Evolutionary conservation across 176 grass and related monocot species (phyloP), one percentile per base, ranked within the genome.

Genomic region (Puya raimondii): DNA sequence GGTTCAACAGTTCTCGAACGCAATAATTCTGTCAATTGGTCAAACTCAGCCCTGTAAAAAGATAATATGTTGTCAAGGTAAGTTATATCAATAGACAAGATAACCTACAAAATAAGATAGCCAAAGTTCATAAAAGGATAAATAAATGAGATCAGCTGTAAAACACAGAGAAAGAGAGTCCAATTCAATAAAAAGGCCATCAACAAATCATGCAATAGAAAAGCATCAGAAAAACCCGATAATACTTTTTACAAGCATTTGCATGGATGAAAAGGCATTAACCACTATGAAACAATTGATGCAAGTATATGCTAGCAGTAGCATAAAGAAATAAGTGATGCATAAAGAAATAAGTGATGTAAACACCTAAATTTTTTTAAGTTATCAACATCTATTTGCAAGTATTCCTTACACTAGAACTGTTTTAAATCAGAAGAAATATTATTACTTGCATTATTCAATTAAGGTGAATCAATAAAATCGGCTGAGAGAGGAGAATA

Each of bases 11-110:
- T 92, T 88, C 85, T 88, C 61, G 70, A 76, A 50, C 76, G 85
- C 76, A 92, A 61, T 51, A 92, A 61, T 64, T 85, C 76, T n/a
- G 82, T 88, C 63, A 92, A 75, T 68, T 69, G 80, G 47, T 88
- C 85, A 76, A 88, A 88, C 53, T 92, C 85, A 78, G 74, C 67
- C 77, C 89, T 92, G 82, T 69, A 50, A 12, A 59, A 11, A 68
- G 80, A 51, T 13, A 78, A 15, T 42, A 11, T 33, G 61, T 65
- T 13, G 2, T 80, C 69, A 84, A 52, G 1, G 69, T 65, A 64
- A 72, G 50, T 48, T 73, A 64, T 63, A 12, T 1, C n/a, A 16
- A 56, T 59, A 17, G 54, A 59, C 15, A 17, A 59, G 54, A 59
- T 18, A 22, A 61, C 14, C 33, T 42, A 42, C 33, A 42, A 18